Percentiles rank a stretch among this genome's conserved stretches.
These are phyloP conservation scores for Neurospora tetrasperma DNA, from an alignment of 495 filamentous ascomycete species.

Conservation along the genomic window DNA sequence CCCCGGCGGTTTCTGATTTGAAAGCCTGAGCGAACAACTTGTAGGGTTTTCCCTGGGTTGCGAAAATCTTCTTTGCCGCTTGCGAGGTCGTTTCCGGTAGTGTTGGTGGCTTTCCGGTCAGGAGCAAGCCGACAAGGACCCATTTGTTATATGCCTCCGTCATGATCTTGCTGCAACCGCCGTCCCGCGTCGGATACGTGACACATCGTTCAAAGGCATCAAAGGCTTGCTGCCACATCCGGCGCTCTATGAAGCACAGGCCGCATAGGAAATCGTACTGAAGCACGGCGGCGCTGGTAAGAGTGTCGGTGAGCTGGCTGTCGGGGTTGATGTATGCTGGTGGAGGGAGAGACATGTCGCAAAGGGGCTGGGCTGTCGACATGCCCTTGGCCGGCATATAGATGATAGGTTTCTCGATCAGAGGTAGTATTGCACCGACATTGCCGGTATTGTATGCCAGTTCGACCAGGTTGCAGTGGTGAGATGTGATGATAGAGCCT, in stretches of 20 bases:
- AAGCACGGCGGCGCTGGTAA: conserved; percentile 51
- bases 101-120: conserved; percentile 51
- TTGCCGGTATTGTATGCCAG: conserved; percentile 43
- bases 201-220: conserved; percentile 61
- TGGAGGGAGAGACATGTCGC: conserved; percentile 26
- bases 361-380: conserved; percentile 13
- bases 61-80: conserved; percentile 46
- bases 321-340: conserved; percentile 43
- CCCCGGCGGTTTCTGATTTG: conserved; percentile 43
- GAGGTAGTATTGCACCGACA: conserved; percentile 48
- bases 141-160: conserved; percentile 91
- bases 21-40: conserved; percentile 58
- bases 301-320: conserved; percentile 46
- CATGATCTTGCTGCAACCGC: conserved; percentile 61
- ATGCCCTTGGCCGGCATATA: conserved; percentile 46
- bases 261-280: conserved; percentile 73
- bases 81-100: conserved; percentile 27
- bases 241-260: conserved; percentile 63
- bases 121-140: conserved; percentile 67
- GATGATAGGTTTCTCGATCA: conserved; percentile 58
- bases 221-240: conserved; percentile 61
- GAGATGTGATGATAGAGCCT: conserved; percentile 58
- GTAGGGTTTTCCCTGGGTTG: conserved; percentile 58
- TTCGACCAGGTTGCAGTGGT: conserved; percentile 51
- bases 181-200: conserved; percentile 48